Conservation (phyloP, 495 filamentous ascomycete species). For the Delitschia confertaspora region DNA sequence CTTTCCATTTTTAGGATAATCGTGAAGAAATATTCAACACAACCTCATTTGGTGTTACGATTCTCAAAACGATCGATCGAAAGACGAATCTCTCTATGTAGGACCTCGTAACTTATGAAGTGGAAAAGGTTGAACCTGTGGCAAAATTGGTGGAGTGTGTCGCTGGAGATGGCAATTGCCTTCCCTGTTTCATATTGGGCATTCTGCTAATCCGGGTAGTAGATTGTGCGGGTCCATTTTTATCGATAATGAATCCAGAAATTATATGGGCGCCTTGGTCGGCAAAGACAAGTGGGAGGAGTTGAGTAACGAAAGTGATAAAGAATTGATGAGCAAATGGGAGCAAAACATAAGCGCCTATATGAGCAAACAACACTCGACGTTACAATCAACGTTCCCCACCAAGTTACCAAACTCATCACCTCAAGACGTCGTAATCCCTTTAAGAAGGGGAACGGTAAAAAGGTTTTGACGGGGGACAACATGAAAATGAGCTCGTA, state of each 20-base stretch:
- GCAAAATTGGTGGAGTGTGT: slow-evolving; percentile 5
- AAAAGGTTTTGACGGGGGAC: not conserved
- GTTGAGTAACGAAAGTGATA: not conserved
- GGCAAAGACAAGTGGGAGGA: slow-evolving; percentile 3
- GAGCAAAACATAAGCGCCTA: slow-evolving; percentile 8
- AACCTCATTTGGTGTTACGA: no score
- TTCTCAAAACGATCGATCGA: no score
- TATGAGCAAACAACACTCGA: not conserved
- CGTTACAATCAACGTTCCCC: not conserved
- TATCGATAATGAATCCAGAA: slow-evolving; percentile 7
- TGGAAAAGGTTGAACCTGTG: not conserved
- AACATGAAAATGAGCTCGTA: not conserved
- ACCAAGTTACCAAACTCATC: slow-evolving; percentile 4
- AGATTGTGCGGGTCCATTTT: slow-evolving; percentile 11
- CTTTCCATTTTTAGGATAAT: no score
- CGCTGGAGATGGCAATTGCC: slow-evolving; percentile 4
- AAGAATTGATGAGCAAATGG: slow-evolving; percentile 5
- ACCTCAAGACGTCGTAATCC: not conserved
- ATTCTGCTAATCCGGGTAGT: not conserved
- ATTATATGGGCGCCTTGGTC: slow-evolving; percentile 3
- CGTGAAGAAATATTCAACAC: no score
- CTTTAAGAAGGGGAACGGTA: not conserved
- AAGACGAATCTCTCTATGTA: no score
- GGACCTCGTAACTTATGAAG: slow-evolving; percentile 6
- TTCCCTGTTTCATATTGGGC: not conserved